Evolutionary conservation across 495 filamentous ascomycete genomes (phyloP), one percentile per base, ranked within the genome.

Genomic region (Xylaria venustula): DNA sequence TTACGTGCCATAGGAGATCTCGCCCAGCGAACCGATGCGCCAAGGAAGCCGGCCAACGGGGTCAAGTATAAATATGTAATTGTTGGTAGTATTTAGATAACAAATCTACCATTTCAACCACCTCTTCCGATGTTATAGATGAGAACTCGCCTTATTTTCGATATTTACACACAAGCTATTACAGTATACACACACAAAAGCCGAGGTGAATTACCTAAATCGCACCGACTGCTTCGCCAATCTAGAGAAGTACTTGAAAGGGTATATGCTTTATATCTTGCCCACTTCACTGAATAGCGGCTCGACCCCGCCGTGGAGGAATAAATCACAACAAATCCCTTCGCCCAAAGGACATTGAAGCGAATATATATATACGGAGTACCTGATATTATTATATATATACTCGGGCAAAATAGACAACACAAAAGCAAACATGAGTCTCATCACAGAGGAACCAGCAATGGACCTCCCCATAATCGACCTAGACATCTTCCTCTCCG

Each of bases 401-500:
- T 45, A 34, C 11, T 0, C 20, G 22, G 47, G 30, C 26, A 28
- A 36, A n/a, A 49, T 17, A 7, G 2, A 51, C 15, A 44, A 44
- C 36, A 45, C 8, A 37, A 3, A 19, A 59, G 14, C 23, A 17
- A 50, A 49, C 11, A 59, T 69, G 30, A 57, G 55, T 30, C 25
- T 40, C 23, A 44, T 53, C n/a, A n/a, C n/a, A 41, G 62, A 65
- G 20, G 67, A 71, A 46, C 66, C 71, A 8, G 66, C 77, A 15
- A 82, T 82, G 79, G 77, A 82, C 66, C 74, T 82, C 48, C 79
- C 79, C n/a, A 63, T 81, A 63, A 73, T 82, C 71, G 79, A 81
- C 65, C 77, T 82, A 30, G 79, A 82, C 60, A 54, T 79, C 62
- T 82, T 77, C 62, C 78, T 73, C 34, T 54, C 72, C 3, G 61